Evolutionary conservation across 2,329 filamentous ascomycete genomes (phyloP), one percentile per base, ranked within the genome.

Genomic region (Hirsutella rhossiliensis): DNA sequence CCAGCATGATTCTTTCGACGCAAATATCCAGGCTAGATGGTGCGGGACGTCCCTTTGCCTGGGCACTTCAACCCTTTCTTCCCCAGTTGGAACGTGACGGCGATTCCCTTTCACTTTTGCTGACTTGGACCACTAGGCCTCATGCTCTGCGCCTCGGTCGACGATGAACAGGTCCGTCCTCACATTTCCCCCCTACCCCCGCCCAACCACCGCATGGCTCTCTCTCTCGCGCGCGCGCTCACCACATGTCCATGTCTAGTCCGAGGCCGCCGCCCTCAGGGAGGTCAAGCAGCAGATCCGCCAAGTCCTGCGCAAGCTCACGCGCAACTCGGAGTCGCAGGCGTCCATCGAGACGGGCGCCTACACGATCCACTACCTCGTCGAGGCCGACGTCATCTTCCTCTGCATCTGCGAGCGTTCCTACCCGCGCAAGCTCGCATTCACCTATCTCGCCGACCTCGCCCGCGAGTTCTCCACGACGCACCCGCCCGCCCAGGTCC

Each of bases 341-440:
- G 92, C 90, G 45, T 88, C 80, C 62, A 94, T 98, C 67, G 90
- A 97, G 67, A 84, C 82, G 52, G 81, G 84, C 51, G 57, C 62
- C 69, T 89, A 87, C 71, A 88, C 80, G 48, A 73, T 97, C 62
- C 89, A 98, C 75, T 95, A 95, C 72, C 71, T 90, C 50, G 85
- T 98, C 66, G 73, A 83, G 56, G 74, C 80, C 58, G 82, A 86
- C 56, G 75, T 98, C 54, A 82, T 88, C 68, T 97, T 94, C 72
- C 75, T 97, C 56, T 88, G 85, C 72, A 90, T 98, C 65, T 89
- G 86, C 72, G 89, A 96, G 65, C 76, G 80, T 46, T 87, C 87
- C 45, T 98, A 97, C 72, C 90, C 92, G 46, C 90, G 92, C 66
- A 97, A 98, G 68, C 84, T 98, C 41, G 90, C 94, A 59, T 95